Evolutionary conservation across 805 yeast species (phyloP).

Genomic region (Tetrapisispora taiwanensis): DNA sequence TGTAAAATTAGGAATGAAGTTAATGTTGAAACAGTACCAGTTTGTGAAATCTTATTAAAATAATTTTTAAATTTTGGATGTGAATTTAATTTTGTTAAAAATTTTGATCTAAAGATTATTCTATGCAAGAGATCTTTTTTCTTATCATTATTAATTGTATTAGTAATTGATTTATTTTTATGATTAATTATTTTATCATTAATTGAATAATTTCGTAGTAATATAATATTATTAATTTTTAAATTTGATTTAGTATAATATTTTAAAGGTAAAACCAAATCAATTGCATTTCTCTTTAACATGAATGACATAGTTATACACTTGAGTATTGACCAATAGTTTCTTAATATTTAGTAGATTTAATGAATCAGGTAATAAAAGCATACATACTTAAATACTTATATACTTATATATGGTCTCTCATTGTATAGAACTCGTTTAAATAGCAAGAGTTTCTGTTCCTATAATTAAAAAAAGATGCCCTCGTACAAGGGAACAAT

Average conservation of each 20-base stretch:
- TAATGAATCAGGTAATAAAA: no score
- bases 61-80: conserved; percentile 21
- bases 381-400: no score
- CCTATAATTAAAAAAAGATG: no score
- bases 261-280: not conserved
- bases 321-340: not conserved
- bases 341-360: no score
- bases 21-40: conserved; percentile 30
- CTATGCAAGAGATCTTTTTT: conserved; percentile 13
- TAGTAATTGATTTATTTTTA: not conserved
- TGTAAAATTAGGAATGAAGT: conserved; percentile 60
- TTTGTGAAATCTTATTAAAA: conserved; percentile 20
- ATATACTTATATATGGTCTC: no score
- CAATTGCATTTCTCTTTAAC: not conserved
- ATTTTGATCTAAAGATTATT: conserved; percentile 19
- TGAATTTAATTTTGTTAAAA: conserved; percentile 18
- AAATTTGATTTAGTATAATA: no score
- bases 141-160: not conserved
- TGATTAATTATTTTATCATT: no score
- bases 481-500: no score
- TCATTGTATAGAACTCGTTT: no score
- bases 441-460: no score
- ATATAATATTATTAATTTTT: no score
- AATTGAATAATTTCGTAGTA: not conserved
- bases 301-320: not conserved